Evolutionary conservation across 2,329 filamentous ascomycete genomes (phyloP), one percentile per base, ranked within the genome.

Genomic region (Neofusicoccum laricinum): DNA sequence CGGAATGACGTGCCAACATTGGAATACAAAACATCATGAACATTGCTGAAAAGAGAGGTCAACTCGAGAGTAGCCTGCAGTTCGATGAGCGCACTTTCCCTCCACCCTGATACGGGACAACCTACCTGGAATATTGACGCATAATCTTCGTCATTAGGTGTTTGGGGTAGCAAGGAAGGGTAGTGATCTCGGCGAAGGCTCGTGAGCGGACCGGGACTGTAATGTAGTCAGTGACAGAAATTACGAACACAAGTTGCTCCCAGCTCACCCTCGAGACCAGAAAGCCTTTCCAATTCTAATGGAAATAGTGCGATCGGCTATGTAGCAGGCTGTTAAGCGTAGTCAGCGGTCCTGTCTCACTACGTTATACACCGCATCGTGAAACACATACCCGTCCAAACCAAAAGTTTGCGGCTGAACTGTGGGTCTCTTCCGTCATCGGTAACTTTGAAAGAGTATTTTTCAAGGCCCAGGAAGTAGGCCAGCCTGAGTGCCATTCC

Each of bases 21-120:
- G 0, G 88, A 89, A 72, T 91, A 92, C 1, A 92, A 76, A 0
- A 91, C 86, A 70, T 91, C 89, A 64, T 91, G 89, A 0, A 90
- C 88, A 68, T 91, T 91, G 19, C 87, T 88, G 71, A 91, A 91
- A 1, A 92, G 80, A 68, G 91, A 86, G 0, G 88, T 91, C 25
- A 91, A 78, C 69, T 91, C 89, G 6, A 92, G 77, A 25, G 87
- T 89, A 0, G 89, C 89, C 55, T 64, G 40, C 8, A 1, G 4
- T 21, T 50, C n/a, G 6, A 25, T 62, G 25, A 53, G 46, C 25
- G 25, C 15, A 30, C 15, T 8, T 8, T 17, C 19, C 30, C 7
- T 15, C 14, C 12, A 15, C 14, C 19, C 25, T 30, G 2, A 2
- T 5, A 46, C 15, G 14, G 10, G 14, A n/a, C 25, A 14, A 12